Evolutionary conservation across 352 stramenopile genomes (phyloP).

Genomic region (Globisporangium sylvaticum): DNA sequence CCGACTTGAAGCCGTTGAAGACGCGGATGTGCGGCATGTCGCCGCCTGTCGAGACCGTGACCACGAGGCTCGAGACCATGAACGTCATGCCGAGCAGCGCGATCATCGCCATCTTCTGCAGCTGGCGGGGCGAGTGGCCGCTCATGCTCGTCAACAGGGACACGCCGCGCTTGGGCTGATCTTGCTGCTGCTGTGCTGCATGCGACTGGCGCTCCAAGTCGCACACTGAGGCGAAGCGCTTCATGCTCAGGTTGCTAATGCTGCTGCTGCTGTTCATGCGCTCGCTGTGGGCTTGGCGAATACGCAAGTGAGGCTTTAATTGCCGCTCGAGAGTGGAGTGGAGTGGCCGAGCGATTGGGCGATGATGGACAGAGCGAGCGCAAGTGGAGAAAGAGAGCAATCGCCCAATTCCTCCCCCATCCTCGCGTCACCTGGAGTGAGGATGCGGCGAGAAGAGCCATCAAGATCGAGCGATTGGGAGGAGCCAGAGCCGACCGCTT

Average conservation of each 20-base stretch:
- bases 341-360: not conserved
- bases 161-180: not conserved
- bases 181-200: not conserved
- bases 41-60: slow-evolving; percentile 7
- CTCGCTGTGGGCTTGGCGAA: not conserved
- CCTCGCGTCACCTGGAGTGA: not conserved
- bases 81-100: slow-evolving; percentile 1
- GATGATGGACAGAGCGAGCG: slow-evolving; percentile 1
- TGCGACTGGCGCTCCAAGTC: slow-evolving; percentile 13
- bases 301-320: not conserved
- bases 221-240: slow-evolving; percentile 14
- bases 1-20: slow-evolving; percentile 9
- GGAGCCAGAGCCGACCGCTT: not conserved
- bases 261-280: not conserved
- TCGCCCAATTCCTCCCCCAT: not conserved
- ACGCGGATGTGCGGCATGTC: slow-evolving; percentile 1
- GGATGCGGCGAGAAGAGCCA: slow-evolving; percentile 6
- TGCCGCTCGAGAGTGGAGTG: not conserved
- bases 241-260: not conserved
- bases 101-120: slow-evolving; percentile 10
- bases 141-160: not conserved
- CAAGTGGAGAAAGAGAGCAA: slow-evolving; percentile 7
- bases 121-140: not conserved
- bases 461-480: not conserved
- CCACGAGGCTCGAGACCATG: slow-evolving; percentile 9